Percentiles rank a stretch among this genome's conserved stretches.
These are phyloP conservation scores for Teunomyces lycoperdinae DNA, from an alignment of 805 yeast species.

Conservation along the genomic window DNA sequence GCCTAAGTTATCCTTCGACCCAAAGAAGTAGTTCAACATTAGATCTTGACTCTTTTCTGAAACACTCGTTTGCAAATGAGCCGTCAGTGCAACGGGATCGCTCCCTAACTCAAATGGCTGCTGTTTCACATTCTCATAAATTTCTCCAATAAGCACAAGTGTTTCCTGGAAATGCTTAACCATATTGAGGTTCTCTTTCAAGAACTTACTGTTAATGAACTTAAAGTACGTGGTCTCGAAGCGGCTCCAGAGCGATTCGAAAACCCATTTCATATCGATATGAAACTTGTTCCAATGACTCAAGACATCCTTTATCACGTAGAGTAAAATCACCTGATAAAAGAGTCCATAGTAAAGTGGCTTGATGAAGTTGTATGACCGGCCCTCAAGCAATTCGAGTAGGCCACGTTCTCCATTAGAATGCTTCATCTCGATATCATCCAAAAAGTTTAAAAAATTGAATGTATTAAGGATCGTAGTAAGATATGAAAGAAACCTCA, in stretches of 20 bases:
- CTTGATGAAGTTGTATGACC: conserved; percentile 12
- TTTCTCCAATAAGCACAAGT: conserved; percentile 7
- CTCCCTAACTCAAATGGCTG: neutral
- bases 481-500: conserved; percentile 24
- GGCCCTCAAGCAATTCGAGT: conserved; percentile 9
- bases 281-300: conserved; percentile 3
- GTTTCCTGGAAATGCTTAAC: neutral
- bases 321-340: conserved; percentile 18
- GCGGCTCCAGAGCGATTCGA: conserved; percentile 7
- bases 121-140: conserved; percentile 2
- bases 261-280: conserved; percentile 13
- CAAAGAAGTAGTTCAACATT: conserved; percentile 22
- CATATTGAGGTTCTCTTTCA: neutral
- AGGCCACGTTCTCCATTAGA: conserved; percentile 7
- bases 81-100: neutral
- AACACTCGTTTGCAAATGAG: neutral
- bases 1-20: conserved; percentile 21
- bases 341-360: conserved; percentile 17
- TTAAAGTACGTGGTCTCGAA: conserved; percentile 13
- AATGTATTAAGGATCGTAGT: conserved; percentile 23
- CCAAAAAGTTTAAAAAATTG: conserved; percentile 21
- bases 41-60: conserved; percentile 10
- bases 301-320: conserved; percentile 10
- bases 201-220: conserved; percentile 10
- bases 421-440: conserved; percentile 9